Conservation (phyloP, 768 basidiomycete genomes). For the Tulasnella sp. region DNA sequence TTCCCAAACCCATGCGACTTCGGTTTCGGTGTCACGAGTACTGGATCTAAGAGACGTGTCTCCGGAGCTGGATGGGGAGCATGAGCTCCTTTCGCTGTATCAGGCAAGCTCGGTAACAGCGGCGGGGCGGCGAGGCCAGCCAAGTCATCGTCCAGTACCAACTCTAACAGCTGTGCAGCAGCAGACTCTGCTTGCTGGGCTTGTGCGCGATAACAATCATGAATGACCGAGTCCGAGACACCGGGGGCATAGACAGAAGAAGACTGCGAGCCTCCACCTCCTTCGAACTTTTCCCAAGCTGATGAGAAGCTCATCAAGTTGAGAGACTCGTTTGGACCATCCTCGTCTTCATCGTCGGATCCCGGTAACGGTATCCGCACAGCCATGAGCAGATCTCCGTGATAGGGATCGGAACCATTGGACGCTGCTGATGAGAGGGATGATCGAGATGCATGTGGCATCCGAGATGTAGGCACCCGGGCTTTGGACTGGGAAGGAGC, state of each 20-base stretch:
- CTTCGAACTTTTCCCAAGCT: constrained; percentile 44
- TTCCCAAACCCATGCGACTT: constrained; percentile 31
- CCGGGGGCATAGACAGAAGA: neutral
- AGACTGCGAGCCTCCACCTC: neutral
- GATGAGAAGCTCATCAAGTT: constrained; percentile 61
- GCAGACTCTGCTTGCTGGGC: constrained; percentile 92
- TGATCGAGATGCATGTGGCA: neutral
- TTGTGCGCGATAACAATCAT: constrained; percentile 75
- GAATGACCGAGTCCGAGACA: constrained; percentile 43
- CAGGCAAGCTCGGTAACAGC: constrained; percentile 32
- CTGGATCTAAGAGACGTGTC: neutral
- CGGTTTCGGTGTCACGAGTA: constrained; percentile 1
- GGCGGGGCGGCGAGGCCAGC: constrained; percentile 41
- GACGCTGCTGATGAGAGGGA: neutral
- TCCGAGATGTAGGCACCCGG: neutral
- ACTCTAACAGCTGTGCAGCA: constrained; percentile 75
- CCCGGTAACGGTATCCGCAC: constrained; percentile 66
- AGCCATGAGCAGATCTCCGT: constrained; percentile 59
- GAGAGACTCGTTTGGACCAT: constrained; percentile 33
- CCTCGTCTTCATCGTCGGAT: constrained; percentile 57
- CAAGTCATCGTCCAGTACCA: constrained; percentile 64
- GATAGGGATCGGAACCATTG: neutral
- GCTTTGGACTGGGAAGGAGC: constrained; percentile 1
- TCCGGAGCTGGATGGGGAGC: too few relatives aligned
- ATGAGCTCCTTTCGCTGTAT: too few relatives aligned